Base-by-base conservation (phyloP, 2,329 filamentous ascomycete genomes). In the Ceratocystis variospora region DNA sequence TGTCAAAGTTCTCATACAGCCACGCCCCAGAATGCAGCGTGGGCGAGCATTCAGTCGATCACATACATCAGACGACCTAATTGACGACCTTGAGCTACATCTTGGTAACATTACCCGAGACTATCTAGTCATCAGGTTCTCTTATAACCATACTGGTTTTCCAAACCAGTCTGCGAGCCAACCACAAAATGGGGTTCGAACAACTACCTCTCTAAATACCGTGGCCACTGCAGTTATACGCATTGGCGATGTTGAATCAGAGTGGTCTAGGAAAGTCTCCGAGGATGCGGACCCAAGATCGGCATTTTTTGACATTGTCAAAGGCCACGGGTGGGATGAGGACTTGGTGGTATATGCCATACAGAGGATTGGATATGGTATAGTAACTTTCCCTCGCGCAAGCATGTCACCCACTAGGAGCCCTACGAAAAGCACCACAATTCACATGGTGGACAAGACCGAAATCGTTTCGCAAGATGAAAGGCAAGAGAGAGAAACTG, bases 61-160 rank as follows among this genome's bases (percentile, higher is more conserved):
- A 33, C 61, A 66, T 33, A 66, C 67, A 1, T 79, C 83, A 0
- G 81, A 85, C 12, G 77, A 81, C 50, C 74, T 86, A 41, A 83
- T 87, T 17, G 78, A 81, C 28, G 81, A 85, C 66, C 75, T 87
- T 10, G 82, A 86, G 70, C 74, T 76, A 37, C 79, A 84, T 66
- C 78, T 87, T 2, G 82, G 83, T 37, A 75, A 77, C 64, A 75
- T 75, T 2, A 72, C 72, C 22, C 76, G 76, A 17, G 76, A 79
- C 44, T 86, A 83, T 69, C 73, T 86, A 62, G 77, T 77, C 2
- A 75, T 86, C 17, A 75, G 75, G 22, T 70, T 86, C 6, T 79
- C 75, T 5, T 87, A 86, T 70, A 76, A 76, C 1, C 82, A 86
- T 70, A 82, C 83, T 0, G 80, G 77, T 0, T 85, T 86, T 71